phyloP scores from a whole-genome alignment of 306 rosid species.

The Trifolium subterraneum region DNA sequence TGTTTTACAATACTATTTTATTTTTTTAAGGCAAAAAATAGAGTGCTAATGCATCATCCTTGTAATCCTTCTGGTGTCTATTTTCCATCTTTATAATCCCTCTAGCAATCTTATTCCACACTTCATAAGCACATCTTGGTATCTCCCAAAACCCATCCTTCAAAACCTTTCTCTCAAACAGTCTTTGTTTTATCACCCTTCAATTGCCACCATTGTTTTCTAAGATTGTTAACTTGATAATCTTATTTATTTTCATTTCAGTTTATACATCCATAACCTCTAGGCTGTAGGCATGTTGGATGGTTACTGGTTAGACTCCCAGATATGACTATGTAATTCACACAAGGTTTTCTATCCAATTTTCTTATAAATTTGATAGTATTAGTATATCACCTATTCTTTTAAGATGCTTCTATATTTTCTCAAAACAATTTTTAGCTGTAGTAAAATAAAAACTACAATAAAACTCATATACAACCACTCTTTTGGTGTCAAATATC shows the following conservation, averaged over 20 bases:
- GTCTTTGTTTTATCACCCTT: slow-evolving; percentile 1
- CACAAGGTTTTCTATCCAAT: slow-evolving; percentile 1
- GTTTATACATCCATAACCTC: slow-evolving; percentile 5
- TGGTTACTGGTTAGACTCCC: background rate
- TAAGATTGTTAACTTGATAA: background rate
- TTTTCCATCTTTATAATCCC: background rate
- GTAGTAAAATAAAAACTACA: slow-evolving; percentile 7
- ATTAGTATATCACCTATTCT: slow-evolving; percentile 26
- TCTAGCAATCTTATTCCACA: background rate
- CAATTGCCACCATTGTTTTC: background rate
- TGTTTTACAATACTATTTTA: background rate
- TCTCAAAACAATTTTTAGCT: slow-evolving; percentile 4
- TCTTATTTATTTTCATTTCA: background rate
- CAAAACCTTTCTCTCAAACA: slow-evolving; percentile 14
- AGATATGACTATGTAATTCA: background rate
- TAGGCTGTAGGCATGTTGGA: background rate
- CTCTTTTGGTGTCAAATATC: slow-evolving; percentile 19
- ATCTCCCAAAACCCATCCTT: background rate
- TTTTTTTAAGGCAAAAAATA: too few species aligned
- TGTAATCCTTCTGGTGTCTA: background rate
- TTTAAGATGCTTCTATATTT: background rate
- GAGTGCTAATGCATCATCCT: too few species aligned
- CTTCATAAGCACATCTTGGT: background rate
- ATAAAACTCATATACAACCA: background rate
- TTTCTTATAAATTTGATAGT: background rate